phyloP scores from a whole-genome alignment of 2,329 filamentous ascomycete species.

The Calonectria hongkongensis region DNA sequence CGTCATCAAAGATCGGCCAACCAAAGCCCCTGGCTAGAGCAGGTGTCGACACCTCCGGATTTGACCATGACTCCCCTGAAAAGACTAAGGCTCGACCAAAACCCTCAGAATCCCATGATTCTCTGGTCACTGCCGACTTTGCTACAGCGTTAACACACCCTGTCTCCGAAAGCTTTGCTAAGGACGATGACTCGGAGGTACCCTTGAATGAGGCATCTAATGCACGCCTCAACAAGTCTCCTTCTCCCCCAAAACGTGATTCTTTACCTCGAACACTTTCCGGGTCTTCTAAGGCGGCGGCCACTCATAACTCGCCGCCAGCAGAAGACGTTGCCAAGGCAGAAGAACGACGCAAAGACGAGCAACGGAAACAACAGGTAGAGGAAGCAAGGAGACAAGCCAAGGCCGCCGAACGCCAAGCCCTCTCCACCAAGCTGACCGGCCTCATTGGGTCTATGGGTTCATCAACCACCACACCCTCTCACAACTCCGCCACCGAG shows the following conservation, averaged over 20 bases:
- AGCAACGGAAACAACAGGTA: constrained; percentile 39
- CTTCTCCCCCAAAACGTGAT: constrained; percentile 57
- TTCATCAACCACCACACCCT: constrained; percentile 25
- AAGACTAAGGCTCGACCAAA: constrained; percentile 44
- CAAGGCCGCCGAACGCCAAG: constrained; percentile 63
- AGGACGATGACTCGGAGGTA: constrained; percentile 51
- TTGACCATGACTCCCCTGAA: constrained; percentile 57
- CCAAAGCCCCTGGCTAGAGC: constrained; percentile 52
- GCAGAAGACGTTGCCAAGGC: neutral
- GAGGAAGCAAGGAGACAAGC: constrained; percentile 55
- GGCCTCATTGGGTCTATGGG: constrained; percentile 62
- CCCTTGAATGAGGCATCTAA: constrained; percentile 65
- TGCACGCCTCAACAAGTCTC: constrained; percentile 65
- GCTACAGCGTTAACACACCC: constrained; percentile 65
- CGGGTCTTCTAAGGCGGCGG: constrained; percentile 55
- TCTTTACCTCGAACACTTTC: constrained; percentile 60
- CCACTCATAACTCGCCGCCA: constrained; percentile 11
- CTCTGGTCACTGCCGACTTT: constrained; percentile 61
- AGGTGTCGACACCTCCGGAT: constrained; percentile 56
- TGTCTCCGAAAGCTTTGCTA: constrained; percentile 27
- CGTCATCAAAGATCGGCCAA: constrained; percentile 36
- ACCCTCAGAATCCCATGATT: constrained; percentile 45
- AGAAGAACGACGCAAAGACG: constrained; percentile 36
- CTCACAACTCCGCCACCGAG: constrained; percentile 40
- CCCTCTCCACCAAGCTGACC: constrained; percentile 65